Conservation (phyloP, 768 basidiomycete species). For the Trametes villosa region DNA sequence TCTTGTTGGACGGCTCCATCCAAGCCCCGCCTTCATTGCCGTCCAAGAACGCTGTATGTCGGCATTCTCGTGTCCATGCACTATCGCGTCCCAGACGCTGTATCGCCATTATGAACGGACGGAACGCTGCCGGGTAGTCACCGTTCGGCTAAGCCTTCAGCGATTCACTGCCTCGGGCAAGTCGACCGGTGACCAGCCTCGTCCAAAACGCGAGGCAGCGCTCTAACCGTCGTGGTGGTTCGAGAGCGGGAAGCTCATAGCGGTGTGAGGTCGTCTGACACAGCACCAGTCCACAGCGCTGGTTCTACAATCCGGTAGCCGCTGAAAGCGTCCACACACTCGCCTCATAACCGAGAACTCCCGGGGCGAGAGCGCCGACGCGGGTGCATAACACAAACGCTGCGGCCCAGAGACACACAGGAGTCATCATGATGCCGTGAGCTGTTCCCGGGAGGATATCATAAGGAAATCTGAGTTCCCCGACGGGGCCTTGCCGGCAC, state of each 20-base stretch:
- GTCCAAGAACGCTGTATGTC: neutral
- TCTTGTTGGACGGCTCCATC: neutral
- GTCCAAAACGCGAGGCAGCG: no score
- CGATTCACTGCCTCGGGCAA: no score
- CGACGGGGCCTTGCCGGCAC: neutral
- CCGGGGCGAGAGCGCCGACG: neutral
- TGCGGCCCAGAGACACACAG: neutral
- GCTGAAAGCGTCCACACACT: no score
- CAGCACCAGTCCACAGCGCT: no score
- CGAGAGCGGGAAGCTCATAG: no score
- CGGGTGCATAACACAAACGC: neutral
- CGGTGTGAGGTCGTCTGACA: no score
- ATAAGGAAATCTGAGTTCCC: neutral
- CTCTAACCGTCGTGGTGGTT: no score
- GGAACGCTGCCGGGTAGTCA: no score
- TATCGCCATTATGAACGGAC: no score
- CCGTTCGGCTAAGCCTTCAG: no score
- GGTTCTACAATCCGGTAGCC: no score
- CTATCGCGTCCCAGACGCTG: neutral
- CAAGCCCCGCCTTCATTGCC: neutral
- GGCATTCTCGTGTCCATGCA: neutral
- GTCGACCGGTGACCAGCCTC: no score
- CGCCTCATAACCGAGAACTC: neutral
- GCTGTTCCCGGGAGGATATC: neutral
- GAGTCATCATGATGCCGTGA: neutral